Evolutionary conservation across 106 monocot species (phyloP).

Genomic region (Platanthera guangdongensis): DNA sequence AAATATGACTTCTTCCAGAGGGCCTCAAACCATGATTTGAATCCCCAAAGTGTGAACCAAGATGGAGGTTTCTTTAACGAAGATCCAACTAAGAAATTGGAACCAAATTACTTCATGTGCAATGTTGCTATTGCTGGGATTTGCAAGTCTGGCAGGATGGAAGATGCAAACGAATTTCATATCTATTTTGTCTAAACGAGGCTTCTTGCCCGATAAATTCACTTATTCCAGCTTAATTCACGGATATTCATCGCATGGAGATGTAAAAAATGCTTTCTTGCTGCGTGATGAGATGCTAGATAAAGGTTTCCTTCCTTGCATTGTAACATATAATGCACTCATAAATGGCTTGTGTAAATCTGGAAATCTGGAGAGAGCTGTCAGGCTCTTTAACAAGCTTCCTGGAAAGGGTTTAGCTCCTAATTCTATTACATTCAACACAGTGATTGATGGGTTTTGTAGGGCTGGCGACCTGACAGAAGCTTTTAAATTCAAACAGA

Average conservation of each 20-base stretch:
- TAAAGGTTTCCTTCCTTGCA: conserved; percentile 46
- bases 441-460: conserved; percentile 78
- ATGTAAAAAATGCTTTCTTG: conserved; percentile 57
- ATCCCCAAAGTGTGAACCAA: conserved; percentile 15
- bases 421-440: conserved; percentile 72
- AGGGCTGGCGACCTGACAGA: conserved; percentile 47
- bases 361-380: conserved; percentile 66
- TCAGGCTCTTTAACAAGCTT: conserved; percentile 71
- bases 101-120: conserved; percentile 49
- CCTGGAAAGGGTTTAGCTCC: conserved; percentile 47
- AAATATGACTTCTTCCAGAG: conserved; percentile 13
- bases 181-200: conserved; percentile 26
- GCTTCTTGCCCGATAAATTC: conserved; percentile 66
- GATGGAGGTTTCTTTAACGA: conserved; percentile 25
- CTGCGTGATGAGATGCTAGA: conserved; percentile 73
- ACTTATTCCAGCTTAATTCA: conserved; percentile 86
- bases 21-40: background rate
- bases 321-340: conserved; percentile 83
- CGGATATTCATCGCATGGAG: conserved; percentile 49
- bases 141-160: conserved; percentile 51
- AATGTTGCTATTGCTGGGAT: conserved; percentile 76
- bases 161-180: conserved; percentile 57
- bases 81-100: conserved; percentile 11
- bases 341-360: conserved; percentile 91
- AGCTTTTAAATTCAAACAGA: conserved; percentile 76